Percentiles rank a stretch among this genome's conserved stretches.
phyloP scores from a whole-genome alignment of 192 early-diverging fungal species.

The Anaeromyces robustus region DNA sequence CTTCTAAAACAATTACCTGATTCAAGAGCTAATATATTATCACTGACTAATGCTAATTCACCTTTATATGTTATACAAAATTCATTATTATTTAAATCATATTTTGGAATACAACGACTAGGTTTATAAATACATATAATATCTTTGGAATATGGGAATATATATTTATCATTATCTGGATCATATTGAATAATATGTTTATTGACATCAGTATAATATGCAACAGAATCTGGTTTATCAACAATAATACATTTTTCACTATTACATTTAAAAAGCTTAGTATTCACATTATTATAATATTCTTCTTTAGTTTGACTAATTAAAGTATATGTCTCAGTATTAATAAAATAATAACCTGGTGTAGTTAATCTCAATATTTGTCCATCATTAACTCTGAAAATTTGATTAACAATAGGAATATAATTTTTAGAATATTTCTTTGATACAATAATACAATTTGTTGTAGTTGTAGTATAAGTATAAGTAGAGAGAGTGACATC shows the following conservation, averaged over 20 bases:
- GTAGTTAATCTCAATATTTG: neutral
- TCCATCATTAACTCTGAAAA: neutral
- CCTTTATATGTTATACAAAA: neutral
- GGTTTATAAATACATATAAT: neutral
- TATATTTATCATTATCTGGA: neutral
- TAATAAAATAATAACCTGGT: neutral
- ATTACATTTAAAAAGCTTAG: neutral
- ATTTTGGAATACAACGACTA: neutral
- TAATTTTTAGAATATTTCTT: neutral
- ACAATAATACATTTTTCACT: neutral
- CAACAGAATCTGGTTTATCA: neutral
- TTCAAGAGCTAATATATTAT: neutral
- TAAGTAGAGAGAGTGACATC: neutral
- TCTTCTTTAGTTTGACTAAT: neutral
- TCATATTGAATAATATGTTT: neutral
- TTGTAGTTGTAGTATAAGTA: neutral
- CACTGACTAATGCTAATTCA: neutral
- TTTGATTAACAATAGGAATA: neutral
- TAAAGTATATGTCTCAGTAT: neutral
- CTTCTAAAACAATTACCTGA: neutral
- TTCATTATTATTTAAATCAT: neutral
- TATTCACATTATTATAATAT: neutral
- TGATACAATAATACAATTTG: neutral
- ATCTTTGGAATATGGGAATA: neutral
- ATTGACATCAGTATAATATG: neutral